Conservation (phyloP, 2,329 filamentous ascomycete genomes). For the Seiridium cupressi region DNA sequence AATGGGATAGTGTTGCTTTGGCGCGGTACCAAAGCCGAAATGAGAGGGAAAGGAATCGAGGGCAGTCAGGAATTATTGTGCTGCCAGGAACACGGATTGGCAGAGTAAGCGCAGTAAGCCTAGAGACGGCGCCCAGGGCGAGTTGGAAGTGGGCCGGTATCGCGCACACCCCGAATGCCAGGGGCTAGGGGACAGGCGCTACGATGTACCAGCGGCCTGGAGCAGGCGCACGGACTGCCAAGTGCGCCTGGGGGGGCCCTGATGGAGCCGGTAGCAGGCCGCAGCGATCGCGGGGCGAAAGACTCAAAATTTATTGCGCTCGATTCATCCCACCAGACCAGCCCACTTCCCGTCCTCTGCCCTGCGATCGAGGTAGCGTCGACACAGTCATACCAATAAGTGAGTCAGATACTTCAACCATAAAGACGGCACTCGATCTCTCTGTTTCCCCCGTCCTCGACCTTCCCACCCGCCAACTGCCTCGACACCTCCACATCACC, state of each 20-base stretch:
- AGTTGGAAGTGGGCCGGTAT: not conserved
- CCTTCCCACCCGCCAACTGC: not conserved
- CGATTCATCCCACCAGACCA: not conserved
- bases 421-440: not conserved
- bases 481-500: not conserved
- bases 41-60: no score
- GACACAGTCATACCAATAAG: not conserved
- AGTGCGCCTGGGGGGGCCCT: not conserved
- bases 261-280: not conserved
- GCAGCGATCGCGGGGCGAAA: not conserved
- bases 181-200: not conserved
- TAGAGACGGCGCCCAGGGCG: not conserved
- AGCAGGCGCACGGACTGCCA: not conserved
- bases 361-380: not conserved
- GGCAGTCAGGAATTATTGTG: not conserved
- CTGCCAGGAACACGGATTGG: not conserved
- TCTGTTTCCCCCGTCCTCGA: not conserved
- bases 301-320: not conserved
- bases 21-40: no score
- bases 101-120: not conserved
- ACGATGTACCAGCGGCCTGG: no score
- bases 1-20: no score
- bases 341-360: not conserved
- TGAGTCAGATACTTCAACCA: constrained; percentile 1
- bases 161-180: not conserved